phyloP scores from a whole-genome alignment of 352 stramenopile species.

The Globisporangium canariense region DNA sequence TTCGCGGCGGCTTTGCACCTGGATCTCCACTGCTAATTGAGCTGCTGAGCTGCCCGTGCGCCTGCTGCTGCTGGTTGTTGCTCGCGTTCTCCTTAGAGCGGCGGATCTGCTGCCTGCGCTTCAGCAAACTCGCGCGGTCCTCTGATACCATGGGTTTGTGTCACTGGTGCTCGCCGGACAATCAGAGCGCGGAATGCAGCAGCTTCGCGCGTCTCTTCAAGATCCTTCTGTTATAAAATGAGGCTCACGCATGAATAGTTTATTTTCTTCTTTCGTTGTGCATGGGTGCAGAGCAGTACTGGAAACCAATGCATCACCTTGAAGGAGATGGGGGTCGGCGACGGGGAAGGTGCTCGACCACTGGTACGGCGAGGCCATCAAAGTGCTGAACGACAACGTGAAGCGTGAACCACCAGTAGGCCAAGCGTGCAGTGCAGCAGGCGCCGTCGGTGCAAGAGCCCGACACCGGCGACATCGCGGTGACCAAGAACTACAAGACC shows the following conservation, averaged over 20 bases:
- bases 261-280: too few relatives aligned
- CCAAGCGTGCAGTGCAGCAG: too few relatives aligned
- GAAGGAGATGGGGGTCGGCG: too few relatives aligned
- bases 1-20: not conserved
- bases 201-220: constrained; percentile 10
- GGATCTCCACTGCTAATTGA: not conserved
- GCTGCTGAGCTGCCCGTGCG: not conserved
- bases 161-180: not conserved
- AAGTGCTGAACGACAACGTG: too few relatives aligned
- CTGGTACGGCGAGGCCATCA: too few relatives aligned
- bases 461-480: not conserved
- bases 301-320: too few relatives aligned
- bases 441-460: too few relatives aligned
- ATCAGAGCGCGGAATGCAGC: not conserved
- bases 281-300: too few relatives aligned
- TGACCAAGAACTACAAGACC: not conserved
- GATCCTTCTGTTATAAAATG: not conserved
- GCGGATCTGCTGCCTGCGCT: constrained; percentile 33
- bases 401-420: too few relatives aligned
- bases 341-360: too few relatives aligned
- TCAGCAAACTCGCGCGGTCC: constrained; percentile 34
- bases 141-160: constrained; percentile 5
- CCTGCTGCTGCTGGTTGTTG: constrained; percentile 17
- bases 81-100: constrained; percentile 19
- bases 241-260: too few relatives aligned